These are phyloP conservation scores for Nannizzia gypsea DNA, from an alignment of 2,329 filamentous ascomycete species.

Conservation along the genomic window DNA sequence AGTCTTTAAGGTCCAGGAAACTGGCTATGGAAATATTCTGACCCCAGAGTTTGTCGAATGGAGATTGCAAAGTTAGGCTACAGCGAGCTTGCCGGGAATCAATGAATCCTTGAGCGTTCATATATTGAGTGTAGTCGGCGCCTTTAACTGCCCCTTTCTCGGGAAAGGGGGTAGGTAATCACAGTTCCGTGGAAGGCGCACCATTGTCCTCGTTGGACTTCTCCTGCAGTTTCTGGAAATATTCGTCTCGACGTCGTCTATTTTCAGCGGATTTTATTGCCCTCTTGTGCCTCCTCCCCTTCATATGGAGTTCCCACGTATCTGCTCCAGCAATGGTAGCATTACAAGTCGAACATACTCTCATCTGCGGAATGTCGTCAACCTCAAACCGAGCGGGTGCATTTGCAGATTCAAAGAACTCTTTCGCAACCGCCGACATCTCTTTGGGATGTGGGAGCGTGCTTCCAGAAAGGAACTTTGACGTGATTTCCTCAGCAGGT, in stretches of 20 bases:
- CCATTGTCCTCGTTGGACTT: background rate
- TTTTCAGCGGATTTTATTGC: slow-evolving; percentile 29
- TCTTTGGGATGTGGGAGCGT: slow-evolving; percentile 45
- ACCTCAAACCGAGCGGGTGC: slow-evolving; percentile 34
- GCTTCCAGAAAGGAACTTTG: slow-evolving; percentile 50
- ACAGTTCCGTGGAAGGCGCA: background rate
- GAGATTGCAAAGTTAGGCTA: slow-evolving; percentile 30
- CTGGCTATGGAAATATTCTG: slow-evolving; percentile 63
- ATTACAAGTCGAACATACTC: slow-evolving; percentile 57
- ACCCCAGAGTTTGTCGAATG: slow-evolving; percentile 68
- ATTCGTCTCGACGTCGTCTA: slow-evolving; percentile 23
- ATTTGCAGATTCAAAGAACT: slow-evolving; percentile 46
- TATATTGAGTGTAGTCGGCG: no score
- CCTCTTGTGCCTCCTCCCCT: slow-evolving; percentile 47
- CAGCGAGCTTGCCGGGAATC: no score
- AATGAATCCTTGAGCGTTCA: no score
- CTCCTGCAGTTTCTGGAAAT: slow-evolving; percentile 20
- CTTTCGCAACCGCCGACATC: slow-evolving; percentile 46
- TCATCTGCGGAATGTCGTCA: slow-evolving; percentile 41
- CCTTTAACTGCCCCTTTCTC: background rate
- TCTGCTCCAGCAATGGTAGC: slow-evolving; percentile 36
- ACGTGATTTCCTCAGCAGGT: slow-evolving; percentile 52
- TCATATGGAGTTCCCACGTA: slow-evolving; percentile 44
- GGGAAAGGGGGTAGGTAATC: background rate
- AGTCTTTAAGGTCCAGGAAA: slow-evolving; percentile 60